Base-by-base conservation (phyloP, 768 basidiomycete genomes). In the Russula dissimulans region DNA sequence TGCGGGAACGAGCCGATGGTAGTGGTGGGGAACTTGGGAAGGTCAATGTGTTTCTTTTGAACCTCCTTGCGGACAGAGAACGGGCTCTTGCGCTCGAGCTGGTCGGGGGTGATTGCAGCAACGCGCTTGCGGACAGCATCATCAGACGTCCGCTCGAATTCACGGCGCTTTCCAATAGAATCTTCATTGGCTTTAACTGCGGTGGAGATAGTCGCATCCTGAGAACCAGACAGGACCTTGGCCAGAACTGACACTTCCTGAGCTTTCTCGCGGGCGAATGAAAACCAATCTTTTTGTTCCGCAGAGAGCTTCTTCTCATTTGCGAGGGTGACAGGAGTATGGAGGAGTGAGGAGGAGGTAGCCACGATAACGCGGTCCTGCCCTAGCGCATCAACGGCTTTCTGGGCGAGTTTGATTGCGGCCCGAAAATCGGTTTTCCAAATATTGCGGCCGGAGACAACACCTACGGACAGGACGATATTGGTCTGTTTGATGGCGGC, bases 1-100 rank as follows among this genome's bases (percentile, higher is more conserved):
- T 99, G 97, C 67, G 95, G 95, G 91, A 97, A 97, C 34, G 95
- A 97, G 63, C 94, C 95, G 68, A 98, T 97, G 65, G 95, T 97
- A 58, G 95, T 97, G 56, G 95, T 97, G 61, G 95, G 95, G 86
- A 98, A 99, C 75, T 86, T 91, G 74, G 97, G 97, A 29, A 99
- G 82, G 65, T 87, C 79, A 72, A 97, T 83, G 70, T 89, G 82
- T 77, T 88, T 85, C 73, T 86, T 84, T 77, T 99, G 97, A 54
- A 89, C 80, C 66, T 88, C 87, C 73, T 89, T 85, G 74, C 97
- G 92, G 59, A 78, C 77, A 45, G 88, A 77, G 82, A 98, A 99
- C 66, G 86, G 82, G 72, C 81, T 92, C 81, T 91, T 84, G 76
- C 97, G 91, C 69, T 91, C 76, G 68, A 94, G 84, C 79, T 84